These are phyloP conservation scores for Rickenella mellea DNA, from an alignment of 768 basidiomycete species.

Conservation along the genomic window DNA sequence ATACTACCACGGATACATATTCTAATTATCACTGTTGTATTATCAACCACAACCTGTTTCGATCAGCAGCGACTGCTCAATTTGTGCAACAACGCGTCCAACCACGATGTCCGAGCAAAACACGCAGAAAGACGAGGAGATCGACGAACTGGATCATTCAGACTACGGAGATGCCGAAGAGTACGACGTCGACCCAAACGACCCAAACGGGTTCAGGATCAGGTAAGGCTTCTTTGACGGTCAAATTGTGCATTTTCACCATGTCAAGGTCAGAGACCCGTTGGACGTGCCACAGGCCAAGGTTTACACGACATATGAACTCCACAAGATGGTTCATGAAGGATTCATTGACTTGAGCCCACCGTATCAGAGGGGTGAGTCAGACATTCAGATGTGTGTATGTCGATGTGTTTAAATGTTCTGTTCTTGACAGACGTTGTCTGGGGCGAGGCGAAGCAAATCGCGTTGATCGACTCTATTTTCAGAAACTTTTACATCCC, in stretches of 20 bases:
- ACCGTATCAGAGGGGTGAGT: slow-evolving; percentile 60
- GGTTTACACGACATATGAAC: slow-evolving; percentile 32
- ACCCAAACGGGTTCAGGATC: slow-evolving; percentile 34
- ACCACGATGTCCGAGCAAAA: too few species aligned
- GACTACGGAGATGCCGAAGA: slow-evolving; percentile 25
- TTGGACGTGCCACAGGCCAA: slow-evolving; percentile 30
- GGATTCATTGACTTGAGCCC: slow-evolving; percentile 64
- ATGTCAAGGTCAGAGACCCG: too few species aligned
- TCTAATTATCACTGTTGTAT: too few species aligned
- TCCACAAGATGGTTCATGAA: slow-evolving; percentile 57
- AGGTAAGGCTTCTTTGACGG: too few species aligned
- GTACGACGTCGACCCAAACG: slow-evolving; percentile 27
- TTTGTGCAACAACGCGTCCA: too few species aligned
- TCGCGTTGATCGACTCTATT: slow-evolving; percentile 39
- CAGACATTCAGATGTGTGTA: not conserved
- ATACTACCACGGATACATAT: too few species aligned
- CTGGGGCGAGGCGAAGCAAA: slow-evolving; percentile 64
- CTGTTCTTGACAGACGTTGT: slow-evolving; percentile 47
- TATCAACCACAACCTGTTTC: too few species aligned
- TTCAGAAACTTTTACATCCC: slow-evolving; percentile 47
- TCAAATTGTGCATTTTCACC: too few species aligned
- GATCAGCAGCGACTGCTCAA: too few species aligned
- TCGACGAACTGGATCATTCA: not conserved
- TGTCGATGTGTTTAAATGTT: not conserved
- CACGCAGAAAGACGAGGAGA: not conserved